A percentile compares a stretch with the other conserved stretches of the same genome.
Conservation (phyloP, 2,329 filamentous ascomycete genomes). For the Fusarium neocosmosporiellum region DNA sequence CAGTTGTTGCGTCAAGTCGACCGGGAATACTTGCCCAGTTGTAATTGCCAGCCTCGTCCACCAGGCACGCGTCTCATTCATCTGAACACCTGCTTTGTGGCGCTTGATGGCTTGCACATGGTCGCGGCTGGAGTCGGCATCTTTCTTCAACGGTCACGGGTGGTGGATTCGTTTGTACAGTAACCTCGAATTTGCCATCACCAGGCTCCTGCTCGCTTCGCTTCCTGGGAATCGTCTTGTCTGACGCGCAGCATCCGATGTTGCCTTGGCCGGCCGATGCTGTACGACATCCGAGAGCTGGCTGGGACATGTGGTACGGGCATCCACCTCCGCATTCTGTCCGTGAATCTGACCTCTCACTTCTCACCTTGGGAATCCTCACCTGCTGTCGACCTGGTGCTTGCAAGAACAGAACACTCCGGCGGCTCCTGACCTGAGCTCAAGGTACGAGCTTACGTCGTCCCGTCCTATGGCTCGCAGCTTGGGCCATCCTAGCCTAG, state of each 20-base stretch:
- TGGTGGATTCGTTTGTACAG: not conserved
- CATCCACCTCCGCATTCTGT: slow-evolving; percentile 28
- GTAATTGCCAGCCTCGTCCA: slow-evolving; percentile 14
- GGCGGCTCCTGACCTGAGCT: not conserved
- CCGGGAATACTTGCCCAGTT: slow-evolving; percentile 8
- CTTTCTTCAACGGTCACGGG: slow-evolving; percentile 6
- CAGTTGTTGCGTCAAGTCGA: slow-evolving; percentile 4
- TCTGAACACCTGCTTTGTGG: not conserved
- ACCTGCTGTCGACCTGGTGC: not conserved
- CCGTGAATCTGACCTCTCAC: slow-evolving; percentile 12
- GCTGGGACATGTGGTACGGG: slow-evolving; percentile 5
- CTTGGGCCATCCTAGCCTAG: slow-evolving; percentile 30
- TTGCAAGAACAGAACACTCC: slow-evolving; percentile 6
- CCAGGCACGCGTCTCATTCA: not conserved
- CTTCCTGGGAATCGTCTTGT: not conserved
- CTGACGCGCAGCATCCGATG: slow-evolving; percentile 9
- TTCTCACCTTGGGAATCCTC: not conserved
- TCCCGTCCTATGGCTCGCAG: slow-evolving; percentile 19
- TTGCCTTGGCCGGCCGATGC: slow-evolving; percentile 3
- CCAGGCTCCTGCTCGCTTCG: not conserved
- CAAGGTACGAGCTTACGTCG: slow-evolving; percentile 9
- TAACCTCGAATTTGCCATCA: not conserved
- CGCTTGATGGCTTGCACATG: not conserved
- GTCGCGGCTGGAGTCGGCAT: slow-evolving; percentile 12
- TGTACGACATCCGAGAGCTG: slow-evolving; percentile 14